Evolutionary conservation across 169 alveolate species (phyloP).

Genomic region (Cryptosporidium baileyi): DNA sequence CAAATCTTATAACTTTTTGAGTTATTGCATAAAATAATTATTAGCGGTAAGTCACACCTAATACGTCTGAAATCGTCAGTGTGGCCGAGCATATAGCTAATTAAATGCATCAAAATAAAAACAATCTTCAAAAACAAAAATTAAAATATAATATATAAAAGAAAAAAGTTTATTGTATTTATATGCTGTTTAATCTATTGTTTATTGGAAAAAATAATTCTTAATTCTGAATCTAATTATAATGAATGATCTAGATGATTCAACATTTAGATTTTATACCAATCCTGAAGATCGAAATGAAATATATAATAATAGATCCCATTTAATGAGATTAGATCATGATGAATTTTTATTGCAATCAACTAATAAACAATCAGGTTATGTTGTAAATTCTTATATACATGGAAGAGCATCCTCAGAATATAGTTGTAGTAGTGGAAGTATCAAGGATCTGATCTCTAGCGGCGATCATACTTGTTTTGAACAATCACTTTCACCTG

Average conservation of each 20-base stretch:
- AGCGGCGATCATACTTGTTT: constrained; percentile 17
- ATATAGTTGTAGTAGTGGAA: constrained; percentile 65
- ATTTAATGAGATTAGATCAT: constrained; percentile 1
- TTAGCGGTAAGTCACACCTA: constrained; percentile 54
- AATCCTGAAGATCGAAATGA: constrained; percentile 46
- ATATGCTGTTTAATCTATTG: too few relatives aligned
- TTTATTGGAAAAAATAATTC: too few relatives aligned
- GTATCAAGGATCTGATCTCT: constrained; percentile 25
- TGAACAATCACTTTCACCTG: constrained; percentile 33
- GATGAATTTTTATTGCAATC: constrained; percentile 53
- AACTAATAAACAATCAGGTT: constrained; percentile 41
- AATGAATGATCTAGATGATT: constrained; percentile 62
- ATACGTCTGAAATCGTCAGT: constrained; percentile 56
- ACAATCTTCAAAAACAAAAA: too few relatives aligned
- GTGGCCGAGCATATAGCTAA: constrained; percentile 17
- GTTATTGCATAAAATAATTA: background rate
- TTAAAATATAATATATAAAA: too few relatives aligned
- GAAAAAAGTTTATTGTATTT: too few relatives aligned
- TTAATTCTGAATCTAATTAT: too few relatives aligned
- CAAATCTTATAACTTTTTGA: background rate
- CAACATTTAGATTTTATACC: constrained; percentile 58
- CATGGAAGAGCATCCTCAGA: constrained; percentile 70
- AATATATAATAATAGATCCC: constrained; percentile 24
- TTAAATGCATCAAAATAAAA: too few relatives aligned
- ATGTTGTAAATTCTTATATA: constrained; percentile 40